Percentiles rank a stretch among this genome's conserved stretches.
phyloP scores from a whole-genome alignment of 2,329 filamentous ascomycete species.

The Aspergillus ibericus region DNA sequence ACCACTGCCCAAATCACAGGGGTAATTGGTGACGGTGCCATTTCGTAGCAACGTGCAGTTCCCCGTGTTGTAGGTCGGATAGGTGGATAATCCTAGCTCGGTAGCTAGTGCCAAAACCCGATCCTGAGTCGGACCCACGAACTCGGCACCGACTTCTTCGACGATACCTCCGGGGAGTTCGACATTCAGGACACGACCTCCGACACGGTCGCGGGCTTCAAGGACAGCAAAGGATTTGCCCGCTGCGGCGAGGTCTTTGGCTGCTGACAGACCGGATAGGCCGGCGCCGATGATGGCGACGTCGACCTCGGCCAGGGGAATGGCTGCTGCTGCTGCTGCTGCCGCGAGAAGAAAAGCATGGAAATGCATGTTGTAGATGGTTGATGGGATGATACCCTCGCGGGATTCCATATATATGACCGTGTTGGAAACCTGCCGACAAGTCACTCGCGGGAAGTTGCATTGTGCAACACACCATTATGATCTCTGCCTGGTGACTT shows the following conservation, averaged over 20 bases:
- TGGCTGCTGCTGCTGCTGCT: background rate
- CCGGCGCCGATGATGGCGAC: constrained; percentile 9
- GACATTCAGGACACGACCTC: constrained; percentile 7
- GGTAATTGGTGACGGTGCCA: background rate
- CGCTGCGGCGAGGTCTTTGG: constrained; percentile 10
- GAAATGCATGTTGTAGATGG: background rate
- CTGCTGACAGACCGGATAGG: constrained; percentile 5
- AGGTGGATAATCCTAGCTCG: constrained; percentile 20
- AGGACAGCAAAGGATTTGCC: constrained; percentile 8
- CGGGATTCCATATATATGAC: too few species aligned
- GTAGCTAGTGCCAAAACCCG: constrained; percentile 19
- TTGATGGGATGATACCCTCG: too few species aligned
- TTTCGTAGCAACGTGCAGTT: constrained; percentile 1
- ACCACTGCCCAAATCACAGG: background rate
- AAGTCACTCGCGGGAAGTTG: too few species aligned
- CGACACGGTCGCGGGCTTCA: background rate
- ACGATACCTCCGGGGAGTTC: constrained; percentile 16
- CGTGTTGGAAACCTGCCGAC: too few species aligned
- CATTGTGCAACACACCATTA: too few species aligned
- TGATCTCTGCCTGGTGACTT: too few species aligned
- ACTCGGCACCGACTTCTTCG: constrained; percentile 29
- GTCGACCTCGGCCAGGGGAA: background rate
- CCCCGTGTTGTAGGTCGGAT: constrained; percentile 3
- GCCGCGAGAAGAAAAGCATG: background rate
- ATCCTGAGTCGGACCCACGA: constrained; percentile 27